Base-by-base conservation (phyloP, 2,329 filamentous ascomycete species). In the Incumbomyces delicatus region DNA sequence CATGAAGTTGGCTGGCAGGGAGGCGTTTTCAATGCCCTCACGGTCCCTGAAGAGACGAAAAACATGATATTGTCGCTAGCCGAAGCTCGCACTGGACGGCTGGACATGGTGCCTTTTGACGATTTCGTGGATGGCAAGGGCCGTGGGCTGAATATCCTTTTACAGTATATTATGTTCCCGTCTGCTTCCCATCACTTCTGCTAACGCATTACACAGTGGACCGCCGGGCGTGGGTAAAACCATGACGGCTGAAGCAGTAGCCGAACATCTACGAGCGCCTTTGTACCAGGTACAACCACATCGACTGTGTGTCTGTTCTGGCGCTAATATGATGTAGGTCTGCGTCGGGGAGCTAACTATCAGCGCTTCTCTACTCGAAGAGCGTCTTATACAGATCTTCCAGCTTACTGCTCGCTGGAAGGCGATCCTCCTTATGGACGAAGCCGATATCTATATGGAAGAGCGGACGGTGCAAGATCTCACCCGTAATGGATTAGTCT, bases 151-250 rank as follows among this genome's bases (percentile, higher is more conserved):
- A 72, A 75, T 46, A 61, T 76, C 14, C 34, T 37, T 17, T 14
- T 37, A 17, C 34, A 16, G 34, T 37, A n/a, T n/a, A n/a, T 37
- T 8, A 17, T 37, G 8, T 16, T 17, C 18, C 34, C 14, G 13
- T 16, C 8, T 14, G n/a, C 34, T 7, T 37, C 34, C 8, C 7
- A 17, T 37, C 18, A 16, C 18, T 37, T 8, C 34, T 16, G 34
- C 34, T 37, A 16, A 37, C 14, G 18, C 7, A 13, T 37, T 16
- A 14, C 8, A 37, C 34, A 37, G 34, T 35, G 73, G 72, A 2
- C 69, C 69, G 0, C 73, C 74, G 0, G 74, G 74, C 2, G 71
- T 75, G 2, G 74, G 74, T 8, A 77, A 77, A 60, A 77, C 74
- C 0, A 55, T 73, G 18, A 74, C 72, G 3, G 70, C 68, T 6